phyloP scores from a whole-genome alignment of 371 early-diverging fungal species.

The Saksenaea vasiformis region DNA sequence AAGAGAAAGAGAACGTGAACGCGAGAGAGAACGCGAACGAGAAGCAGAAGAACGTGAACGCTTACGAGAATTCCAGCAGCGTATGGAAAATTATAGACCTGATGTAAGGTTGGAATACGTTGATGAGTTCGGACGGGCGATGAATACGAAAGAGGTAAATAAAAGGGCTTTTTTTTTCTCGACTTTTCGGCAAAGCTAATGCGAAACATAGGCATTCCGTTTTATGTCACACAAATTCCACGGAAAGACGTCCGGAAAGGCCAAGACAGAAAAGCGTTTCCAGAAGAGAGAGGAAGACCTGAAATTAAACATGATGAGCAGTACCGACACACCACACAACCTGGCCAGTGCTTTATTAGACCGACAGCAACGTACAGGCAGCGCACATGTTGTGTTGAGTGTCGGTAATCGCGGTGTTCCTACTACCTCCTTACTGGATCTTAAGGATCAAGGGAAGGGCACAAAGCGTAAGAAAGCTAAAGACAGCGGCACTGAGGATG shows the following conservation, averaged over 20 bases:
- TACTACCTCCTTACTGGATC: conserved; percentile 21
- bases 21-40: conserved; percentile 53
- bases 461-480: not conserved
- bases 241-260: conserved; percentile 90
- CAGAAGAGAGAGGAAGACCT: conserved; percentile 83
- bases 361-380: conserved; percentile 69
- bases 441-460: conserved; percentile 10
- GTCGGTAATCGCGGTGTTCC: conserved; percentile 73
- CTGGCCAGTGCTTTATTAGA: conserved; percentile 76
- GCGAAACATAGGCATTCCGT: conserved; percentile 72
- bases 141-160: conserved; percentile 81
- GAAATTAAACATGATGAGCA: conserved; percentile 74
- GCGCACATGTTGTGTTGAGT: conserved; percentile 82
- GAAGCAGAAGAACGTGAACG: conserved; percentile 67
- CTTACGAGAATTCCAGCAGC: conserved; percentile 74
- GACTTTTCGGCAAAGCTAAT: not conserved
- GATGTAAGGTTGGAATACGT: conserved; percentile 88
- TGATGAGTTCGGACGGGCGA: conserved; percentile 81
- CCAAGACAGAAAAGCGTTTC: conserved; percentile 91
- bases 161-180: not conserved
- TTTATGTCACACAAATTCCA: conserved; percentile 95
- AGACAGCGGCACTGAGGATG: not conserved
- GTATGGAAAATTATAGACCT: conserved; percentile 90
- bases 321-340: conserved; percentile 79
- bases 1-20: conserved; percentile 37